Conservation (phyloP, 345 rosid species). For the Eucalyptus brandiana region DNA sequence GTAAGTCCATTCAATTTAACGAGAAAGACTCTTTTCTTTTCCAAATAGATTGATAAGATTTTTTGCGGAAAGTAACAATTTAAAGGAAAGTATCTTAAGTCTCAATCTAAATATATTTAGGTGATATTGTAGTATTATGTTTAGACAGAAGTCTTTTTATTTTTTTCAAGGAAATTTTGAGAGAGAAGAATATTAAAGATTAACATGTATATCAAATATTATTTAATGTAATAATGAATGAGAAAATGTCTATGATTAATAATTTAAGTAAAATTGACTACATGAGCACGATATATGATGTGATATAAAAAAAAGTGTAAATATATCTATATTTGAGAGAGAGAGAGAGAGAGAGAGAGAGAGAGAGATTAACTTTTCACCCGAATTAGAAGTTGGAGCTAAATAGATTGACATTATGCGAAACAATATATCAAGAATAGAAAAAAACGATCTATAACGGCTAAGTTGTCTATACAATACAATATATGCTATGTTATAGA, state of each 20-base stretch:
- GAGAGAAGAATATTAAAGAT: neutral
- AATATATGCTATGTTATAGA: neutral
- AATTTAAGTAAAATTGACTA: neutral
- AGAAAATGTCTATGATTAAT: neutral
- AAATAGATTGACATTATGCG: neutral
- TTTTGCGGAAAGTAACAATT: too few species aligned
- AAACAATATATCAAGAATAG: neutral
- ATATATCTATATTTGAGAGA: neutral
- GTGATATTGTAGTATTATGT: neutral
- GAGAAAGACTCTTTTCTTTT: neutral
- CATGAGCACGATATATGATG: neutral
- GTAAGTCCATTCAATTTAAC: neutral
- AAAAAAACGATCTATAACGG: neutral
- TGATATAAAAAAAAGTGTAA: neutral
- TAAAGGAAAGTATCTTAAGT: neutral
- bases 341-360: neutral
- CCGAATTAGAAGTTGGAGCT: neutral
- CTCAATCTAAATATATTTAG: too few species aligned
- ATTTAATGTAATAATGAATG: neutral
- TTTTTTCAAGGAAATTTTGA: neutral
- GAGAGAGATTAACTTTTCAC: neutral
- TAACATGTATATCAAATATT: neutral
- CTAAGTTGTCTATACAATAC: neutral
- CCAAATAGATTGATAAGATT: too few species aligned
- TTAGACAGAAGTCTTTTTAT: neutral